Evolutionary conservation across 352 stramenopile species (phyloP).

Genomic region (Pythium monospermum): DNA sequence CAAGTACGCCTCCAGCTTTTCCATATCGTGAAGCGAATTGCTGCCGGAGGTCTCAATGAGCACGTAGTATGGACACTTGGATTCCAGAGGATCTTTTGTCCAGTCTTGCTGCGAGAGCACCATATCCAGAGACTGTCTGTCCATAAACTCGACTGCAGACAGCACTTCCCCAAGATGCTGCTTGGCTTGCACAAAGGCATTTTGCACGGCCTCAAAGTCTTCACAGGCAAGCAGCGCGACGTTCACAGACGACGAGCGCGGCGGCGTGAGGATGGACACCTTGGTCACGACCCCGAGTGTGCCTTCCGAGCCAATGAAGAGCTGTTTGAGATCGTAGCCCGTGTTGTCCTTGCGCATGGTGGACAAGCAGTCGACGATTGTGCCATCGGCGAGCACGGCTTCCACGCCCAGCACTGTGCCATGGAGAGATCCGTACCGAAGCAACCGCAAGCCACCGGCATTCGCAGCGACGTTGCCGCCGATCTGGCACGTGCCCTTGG

Average conservation of each 20-base stretch:
- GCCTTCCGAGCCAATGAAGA: constrained; percentile 96
- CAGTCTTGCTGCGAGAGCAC: constrained; percentile 68
- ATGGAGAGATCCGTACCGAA: constrained; percentile 94
- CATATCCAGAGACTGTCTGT: constrained; percentile 86
- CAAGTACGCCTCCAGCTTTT: constrained; percentile 88
- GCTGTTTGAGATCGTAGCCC: constrained; percentile 95
- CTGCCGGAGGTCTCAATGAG: constrained; percentile 95
- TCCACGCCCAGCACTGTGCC: constrained; percentile 93
- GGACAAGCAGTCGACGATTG: constrained; percentile 88
- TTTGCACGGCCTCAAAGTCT: constrained; percentile 81
- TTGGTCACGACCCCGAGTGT: constrained; percentile 95
- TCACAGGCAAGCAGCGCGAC: constrained; percentile 90
- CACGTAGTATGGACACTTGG: constrained; percentile 86
- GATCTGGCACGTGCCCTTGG: constrained; percentile 97
- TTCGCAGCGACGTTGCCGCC: constrained; percentile 96
- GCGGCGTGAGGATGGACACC: constrained; percentile 78
- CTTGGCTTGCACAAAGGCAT: constrained; percentile 81
- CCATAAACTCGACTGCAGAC: constrained; percentile 96
- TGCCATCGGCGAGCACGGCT: constrained; percentile 91
- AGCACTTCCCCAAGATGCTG: constrained; percentile 91
- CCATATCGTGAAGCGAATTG: constrained; percentile 87
- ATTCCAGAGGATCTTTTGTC: constrained; percentile 64
- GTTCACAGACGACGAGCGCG: constrained; percentile 66
- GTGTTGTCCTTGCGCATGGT: constrained; percentile 97
- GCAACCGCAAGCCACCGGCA: constrained; percentile 91